phyloP scores from a whole-genome alignment of 202 grass and related monocot genomes.

The Brachypodium distachyon region DNA sequence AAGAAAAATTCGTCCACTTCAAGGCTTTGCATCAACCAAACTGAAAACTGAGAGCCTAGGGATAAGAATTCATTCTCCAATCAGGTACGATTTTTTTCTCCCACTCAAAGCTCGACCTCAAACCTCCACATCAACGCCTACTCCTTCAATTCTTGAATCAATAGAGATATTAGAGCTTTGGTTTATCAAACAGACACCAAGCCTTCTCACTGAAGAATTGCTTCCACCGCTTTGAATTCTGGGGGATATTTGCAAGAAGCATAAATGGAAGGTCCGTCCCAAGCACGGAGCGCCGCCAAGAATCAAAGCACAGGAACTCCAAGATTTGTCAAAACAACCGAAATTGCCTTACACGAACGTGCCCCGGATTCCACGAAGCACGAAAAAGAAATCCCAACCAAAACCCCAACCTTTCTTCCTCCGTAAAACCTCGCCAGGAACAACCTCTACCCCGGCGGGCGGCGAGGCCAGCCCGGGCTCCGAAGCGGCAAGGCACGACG shows the following conservation, averaged over 20 bases:
- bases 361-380: not conserved
- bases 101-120: not conserved
- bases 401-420: constrained; percentile 15
- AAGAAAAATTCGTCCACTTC: not conserved
- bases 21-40: constrained; percentile 10
- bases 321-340: not conserved
- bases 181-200: not conserved
- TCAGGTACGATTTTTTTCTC: not conserved
- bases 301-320: not conserved
- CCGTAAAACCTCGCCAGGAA: constrained; percentile 10
- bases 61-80: not conserved
- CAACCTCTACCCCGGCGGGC: not conserved
- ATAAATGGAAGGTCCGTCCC: not conserved
- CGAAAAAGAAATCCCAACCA: constrained; percentile 11
- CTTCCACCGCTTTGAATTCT: not conserved
- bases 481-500: not conserved
- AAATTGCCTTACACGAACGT: not conserved
- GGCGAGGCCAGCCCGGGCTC: not conserved
- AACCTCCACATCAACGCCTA: not conserved
- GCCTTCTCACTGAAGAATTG: not conserved
- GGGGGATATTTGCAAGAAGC: not conserved
- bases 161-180: not conserved
- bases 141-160: not conserved
- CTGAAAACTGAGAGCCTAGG: not conserved
- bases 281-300: not conserved